Base-by-base conservation (phyloP, 441 rosid species). In the Adansonia madagascariensis region DNA sequence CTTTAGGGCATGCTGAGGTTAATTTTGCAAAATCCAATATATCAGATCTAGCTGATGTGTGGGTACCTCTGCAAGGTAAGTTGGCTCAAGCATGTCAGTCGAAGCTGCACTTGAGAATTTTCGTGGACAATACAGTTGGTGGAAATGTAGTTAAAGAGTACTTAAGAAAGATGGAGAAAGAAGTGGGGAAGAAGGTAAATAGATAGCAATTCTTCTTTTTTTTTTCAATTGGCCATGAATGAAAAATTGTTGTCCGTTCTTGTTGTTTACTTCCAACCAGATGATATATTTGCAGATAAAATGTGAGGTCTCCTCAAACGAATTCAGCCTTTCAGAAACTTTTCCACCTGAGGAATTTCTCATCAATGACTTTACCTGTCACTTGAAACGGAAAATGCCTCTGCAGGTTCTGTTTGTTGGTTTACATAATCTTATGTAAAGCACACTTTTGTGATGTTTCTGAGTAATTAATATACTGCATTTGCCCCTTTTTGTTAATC, bases 311-410 rank as follows among this genome's bases (percentile, higher is more conserved):
- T 81, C 99, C 99, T 70, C 98, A 93, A 85, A 92, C 98, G 57
- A 95, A 95, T 86, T 94, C 98, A 55, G 91, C 99, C 53, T 94
- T 95, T 72, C 99, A 95, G 87, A 95, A 94, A 87, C 98, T 95
- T 78, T 95, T 60, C 98, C 99, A 59, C 88, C 87, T 17, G 99
- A 91, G 88, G 99, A 95, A 82, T 95, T 95, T 87, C 91, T 95
- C 78, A 95, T 95, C 88, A 94, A 95, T 78, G 97, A 94, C 86
- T 95, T 95, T 82, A 89, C 99, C 50, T 95, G 99, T 85, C 99
- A 95, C 86, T 90, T 95, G 82, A 94, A 86, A 84, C 87, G 99
- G 76, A 95, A 83, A 88, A 91, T 95, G 97, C 94, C 93, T 64
- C 82, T 92, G 79, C 99, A 95, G 99, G 99, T 95, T 79, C 78